Evolutionary conservation across 805 yeast genomes (phyloP).

Genomic region (Jamesozyma spencerorum): DNA sequence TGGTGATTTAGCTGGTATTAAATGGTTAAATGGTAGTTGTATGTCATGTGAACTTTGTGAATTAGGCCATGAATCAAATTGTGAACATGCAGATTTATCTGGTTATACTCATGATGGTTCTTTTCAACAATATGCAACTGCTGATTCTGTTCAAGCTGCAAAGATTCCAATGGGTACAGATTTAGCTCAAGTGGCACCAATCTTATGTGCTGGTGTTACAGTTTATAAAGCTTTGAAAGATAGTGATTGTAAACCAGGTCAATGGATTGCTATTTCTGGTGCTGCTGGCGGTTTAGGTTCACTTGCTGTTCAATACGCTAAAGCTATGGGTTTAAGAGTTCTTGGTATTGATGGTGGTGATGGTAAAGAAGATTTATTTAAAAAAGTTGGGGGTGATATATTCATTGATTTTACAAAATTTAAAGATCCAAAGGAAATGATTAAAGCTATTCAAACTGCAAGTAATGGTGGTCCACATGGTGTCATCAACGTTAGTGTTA

Average conservation of each 20-base stretch:
- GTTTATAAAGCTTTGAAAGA: conserved; percentile 52
- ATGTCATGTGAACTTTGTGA: conserved; percentile 51
- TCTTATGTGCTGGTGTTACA: conserved; percentile 55
- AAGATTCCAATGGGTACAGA: conserved; percentile 61
- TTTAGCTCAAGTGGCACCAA: conserved; percentile 59
- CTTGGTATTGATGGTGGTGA: conserved; percentile 50
- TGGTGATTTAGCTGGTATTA: conserved; percentile 55
- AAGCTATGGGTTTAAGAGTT: conserved; percentile 49
- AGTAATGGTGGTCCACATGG: conserved; percentile 69
- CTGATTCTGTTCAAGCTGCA: conserved; percentile 83
- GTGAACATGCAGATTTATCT: conserved; percentile 41
- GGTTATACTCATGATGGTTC: conserved; percentile 60
- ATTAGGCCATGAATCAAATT: conserved; percentile 42
- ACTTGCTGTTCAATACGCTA: conserved; percentile 49
- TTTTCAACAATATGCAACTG: conserved; percentile 82
- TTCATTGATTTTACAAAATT: conserved; percentile 46
- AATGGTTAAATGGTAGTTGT: conserved; percentile 60
- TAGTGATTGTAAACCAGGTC: conserved; percentile 41
- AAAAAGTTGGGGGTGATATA: conserved; percentile 44
- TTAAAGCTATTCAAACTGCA: conserved; percentile 40
- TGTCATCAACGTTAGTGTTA: conserved; percentile 60
- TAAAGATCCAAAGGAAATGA: conserved; percentile 35
- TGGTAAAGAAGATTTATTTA: conserved; percentile 39
- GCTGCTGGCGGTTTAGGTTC: conserved; percentile 59
- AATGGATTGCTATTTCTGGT: conserved; percentile 53